A percentile compares a stretch with the other conserved stretches of the same genome.
phyloP scores from a whole-genome alignment of 2,329 filamentous ascomycete species.

The Beauveria varroae region DNA sequence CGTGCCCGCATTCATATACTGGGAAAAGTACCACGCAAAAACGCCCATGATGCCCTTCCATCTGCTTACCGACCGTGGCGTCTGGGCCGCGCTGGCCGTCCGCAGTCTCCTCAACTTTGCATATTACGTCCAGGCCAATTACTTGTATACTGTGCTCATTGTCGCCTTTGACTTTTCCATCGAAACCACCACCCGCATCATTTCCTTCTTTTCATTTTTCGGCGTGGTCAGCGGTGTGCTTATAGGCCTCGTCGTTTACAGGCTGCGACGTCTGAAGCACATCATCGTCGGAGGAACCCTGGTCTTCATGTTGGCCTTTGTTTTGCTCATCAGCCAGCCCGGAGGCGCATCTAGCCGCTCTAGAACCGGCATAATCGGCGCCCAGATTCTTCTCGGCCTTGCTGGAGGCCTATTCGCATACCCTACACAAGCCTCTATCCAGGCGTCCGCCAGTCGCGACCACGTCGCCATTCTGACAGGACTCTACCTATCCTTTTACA shows the following conservation, averaged over 20 bases:
- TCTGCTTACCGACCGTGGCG: slow-evolving; percentile 50
- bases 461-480: slow-evolving; percentile 32
- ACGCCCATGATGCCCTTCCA: slow-evolving; percentile 49
- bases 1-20: slow-evolving; percentile 42
- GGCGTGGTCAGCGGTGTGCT: slow-evolving; percentile 48
- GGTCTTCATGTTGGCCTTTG: slow-evolving; percentile 49
- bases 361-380: slow-evolving; percentile 45
- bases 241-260: slow-evolving; percentile 44
- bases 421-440: slow-evolving; percentile 33
- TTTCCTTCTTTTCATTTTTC: slow-evolving; percentile 45
- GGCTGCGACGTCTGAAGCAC: slow-evolving; percentile 45
- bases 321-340: slow-evolving; percentile 46
- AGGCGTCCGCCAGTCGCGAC: slow-evolving; percentile 29
- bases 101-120: slow-evolving; percentile 40
- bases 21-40: slow-evolving; percentile 43
- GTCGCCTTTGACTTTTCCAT: slow-evolving; percentile 51
- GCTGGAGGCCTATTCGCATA: slow-evolving; percentile 50
- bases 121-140: slow-evolving; percentile 53
- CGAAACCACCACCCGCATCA: slow-evolving; percentile 46
- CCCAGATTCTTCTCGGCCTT: slow-evolving; percentile 49
- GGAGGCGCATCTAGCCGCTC: slow-evolving; percentile 35
- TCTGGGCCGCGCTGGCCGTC: slow-evolving; percentile 54
- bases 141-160: slow-evolving; percentile 50
- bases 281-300: slow-evolving; percentile 51
- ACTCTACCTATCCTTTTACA: slow-evolving; percentile 33